These are phyloP conservation scores for Aspergillus baeticus DNA, from an alignment of 495 filamentous ascomycete genomes.

Conservation along the genomic window DNA sequence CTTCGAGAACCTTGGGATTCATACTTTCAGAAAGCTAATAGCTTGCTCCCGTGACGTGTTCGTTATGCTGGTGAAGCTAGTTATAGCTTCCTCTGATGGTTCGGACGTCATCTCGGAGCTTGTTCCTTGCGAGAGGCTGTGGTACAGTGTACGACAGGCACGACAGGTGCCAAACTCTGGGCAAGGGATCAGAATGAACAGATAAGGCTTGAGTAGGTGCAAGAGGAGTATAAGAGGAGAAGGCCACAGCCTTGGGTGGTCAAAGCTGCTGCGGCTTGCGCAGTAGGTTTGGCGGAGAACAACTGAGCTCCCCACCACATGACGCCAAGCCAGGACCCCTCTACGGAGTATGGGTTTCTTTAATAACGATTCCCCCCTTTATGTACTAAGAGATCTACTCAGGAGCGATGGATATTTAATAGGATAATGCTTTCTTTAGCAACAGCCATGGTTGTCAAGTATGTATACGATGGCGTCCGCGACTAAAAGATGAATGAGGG, in stretches of 20 bases:
- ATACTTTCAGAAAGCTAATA: conserved; percentile 48
- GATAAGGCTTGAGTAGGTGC: not conserved
- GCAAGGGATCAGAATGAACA: not conserved
- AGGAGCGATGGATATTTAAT: not conserved
- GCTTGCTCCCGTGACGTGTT: conserved; percentile 45
- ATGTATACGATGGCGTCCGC: too few species aligned
- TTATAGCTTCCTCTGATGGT: conserved; percentile 44
- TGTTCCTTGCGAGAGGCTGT: not conserved
- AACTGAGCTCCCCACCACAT: conserved; percentile 40
- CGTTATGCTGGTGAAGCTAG: conserved; percentile 48
- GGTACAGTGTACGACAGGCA: not conserved
- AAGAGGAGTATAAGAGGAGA: not conserved
- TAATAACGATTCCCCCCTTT: too few species aligned
- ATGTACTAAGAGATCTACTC: not conserved
- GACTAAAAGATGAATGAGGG: too few species aligned
- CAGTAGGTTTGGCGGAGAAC: not conserved
- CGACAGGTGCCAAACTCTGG: not conserved
- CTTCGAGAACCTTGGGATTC: not conserved
- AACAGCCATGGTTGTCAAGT: too few species aligned
- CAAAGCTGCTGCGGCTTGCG: not conserved
- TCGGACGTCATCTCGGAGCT: conserved; percentile 38
- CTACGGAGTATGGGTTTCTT: too few species aligned
- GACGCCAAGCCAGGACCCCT: conserved; percentile 21
- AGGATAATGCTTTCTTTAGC: too few species aligned
- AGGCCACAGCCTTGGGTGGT: not conserved